Evolutionary conservation across 352 stramenopile species (phyloP).

Genomic region (Saprolegnia diclina): DNA sequence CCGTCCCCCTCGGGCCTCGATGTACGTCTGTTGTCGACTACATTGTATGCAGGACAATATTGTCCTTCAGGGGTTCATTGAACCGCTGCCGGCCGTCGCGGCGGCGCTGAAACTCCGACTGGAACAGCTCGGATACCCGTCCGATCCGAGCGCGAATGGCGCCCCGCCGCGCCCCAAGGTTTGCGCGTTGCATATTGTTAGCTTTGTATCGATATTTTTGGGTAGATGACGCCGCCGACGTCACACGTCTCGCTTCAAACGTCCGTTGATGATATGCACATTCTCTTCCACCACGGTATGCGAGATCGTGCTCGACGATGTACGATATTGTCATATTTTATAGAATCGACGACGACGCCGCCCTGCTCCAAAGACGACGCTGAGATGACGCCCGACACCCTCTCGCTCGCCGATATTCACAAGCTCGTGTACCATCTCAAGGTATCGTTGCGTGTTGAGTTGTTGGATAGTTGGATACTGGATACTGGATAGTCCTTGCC

Average conservation of each 20-base stretch:
- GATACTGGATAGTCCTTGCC: slow-evolving; percentile 1
- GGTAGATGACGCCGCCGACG: not conserved
- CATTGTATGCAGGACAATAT: not conserved
- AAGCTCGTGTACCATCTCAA: slow-evolving; percentile 25
- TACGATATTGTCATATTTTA: not conserved
- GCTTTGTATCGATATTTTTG: not conserved
- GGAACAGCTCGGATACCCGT: not conserved
- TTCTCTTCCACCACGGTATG: slow-evolving; percentile 1
- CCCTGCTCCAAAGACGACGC: not conserved
- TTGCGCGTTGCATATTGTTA: not conserved
- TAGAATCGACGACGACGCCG: not conserved
- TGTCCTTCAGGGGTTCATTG: not conserved
- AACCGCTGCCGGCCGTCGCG: slow-evolving; percentile 8
- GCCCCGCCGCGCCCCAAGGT: not conserved
- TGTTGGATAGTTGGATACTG: not conserved
- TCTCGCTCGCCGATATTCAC: slow-evolving; percentile 19
- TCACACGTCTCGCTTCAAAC: not conserved
- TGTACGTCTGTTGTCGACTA: not conserved
- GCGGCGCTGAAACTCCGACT: not conserved
- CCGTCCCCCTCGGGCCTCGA: not conserved
- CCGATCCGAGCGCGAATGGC: not conserved
- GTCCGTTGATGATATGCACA: slow-evolving; percentile 8
- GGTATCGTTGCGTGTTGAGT: too few relatives aligned
- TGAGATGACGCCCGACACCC: not conserved
- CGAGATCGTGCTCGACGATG: not conserved